Conservation (phyloP, 1,284 basidiomycete genomes). For the Cerrena zonata region DNA sequence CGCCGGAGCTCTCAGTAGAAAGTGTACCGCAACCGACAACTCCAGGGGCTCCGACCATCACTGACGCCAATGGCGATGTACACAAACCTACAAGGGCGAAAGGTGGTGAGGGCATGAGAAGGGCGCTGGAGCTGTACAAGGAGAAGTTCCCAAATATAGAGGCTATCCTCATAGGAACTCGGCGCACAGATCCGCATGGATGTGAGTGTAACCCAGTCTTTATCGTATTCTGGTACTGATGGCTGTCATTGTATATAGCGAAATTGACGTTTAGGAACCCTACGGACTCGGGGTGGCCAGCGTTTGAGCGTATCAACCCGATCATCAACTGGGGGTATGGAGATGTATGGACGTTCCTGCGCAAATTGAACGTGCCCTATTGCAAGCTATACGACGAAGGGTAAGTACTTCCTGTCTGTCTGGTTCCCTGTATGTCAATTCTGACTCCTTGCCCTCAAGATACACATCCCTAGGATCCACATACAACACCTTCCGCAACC, state of each 20-base stretch:
- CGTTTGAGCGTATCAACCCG: conserved; percentile 87
- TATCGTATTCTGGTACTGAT: conserved; percentile 1
- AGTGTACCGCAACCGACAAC: conserved; percentile 35
- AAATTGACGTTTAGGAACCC: conserved; percentile 67
- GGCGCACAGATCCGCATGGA: conserved; percentile 87
- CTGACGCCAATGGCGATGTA: conserved; percentile 17
- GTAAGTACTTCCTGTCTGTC: conserved; percentile 36
- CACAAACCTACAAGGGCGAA: conserved; percentile 30
- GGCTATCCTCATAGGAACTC: conserved; percentile 85
- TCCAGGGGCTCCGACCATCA: conserved; percentile 2
- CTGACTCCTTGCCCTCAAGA: conserved; percentile 35
- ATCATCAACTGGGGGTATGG: conserved; percentile 92
- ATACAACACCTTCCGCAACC: conserved; percentile 91
- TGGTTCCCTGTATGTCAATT: background rate
- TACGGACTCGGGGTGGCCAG: conserved; percentile 86
- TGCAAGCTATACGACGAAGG: conserved; percentile 89
- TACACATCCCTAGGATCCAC: conserved; percentile 96
- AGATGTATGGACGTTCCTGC: conserved; percentile 86
- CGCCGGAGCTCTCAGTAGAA: conserved; percentile 36
- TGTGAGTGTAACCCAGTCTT: conserved; percentile 39
- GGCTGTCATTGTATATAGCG: conserved; percentile 33
- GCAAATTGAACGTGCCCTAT: conserved; percentile 73
- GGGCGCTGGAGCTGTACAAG: conserved; percentile 76
- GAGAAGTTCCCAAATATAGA: conserved; percentile 55
- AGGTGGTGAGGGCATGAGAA: conserved; percentile 77